Base-by-base conservation (phyloP, 2,329 filamentous ascomycete genomes). In the Neospermospora avenae region DNA sequence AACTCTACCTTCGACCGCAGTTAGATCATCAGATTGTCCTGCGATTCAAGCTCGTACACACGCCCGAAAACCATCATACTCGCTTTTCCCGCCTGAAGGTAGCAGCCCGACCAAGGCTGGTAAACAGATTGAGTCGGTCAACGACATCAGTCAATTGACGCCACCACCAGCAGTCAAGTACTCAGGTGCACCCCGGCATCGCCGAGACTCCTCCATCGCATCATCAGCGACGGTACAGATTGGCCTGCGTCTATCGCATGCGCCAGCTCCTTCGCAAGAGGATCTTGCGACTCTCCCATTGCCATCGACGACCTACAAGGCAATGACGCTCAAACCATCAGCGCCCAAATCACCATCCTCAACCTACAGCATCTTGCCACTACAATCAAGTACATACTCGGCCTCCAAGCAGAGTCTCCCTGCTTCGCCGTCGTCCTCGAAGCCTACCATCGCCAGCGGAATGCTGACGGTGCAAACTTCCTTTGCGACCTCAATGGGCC, bases 201-300 rank as follows among this genome's bases (percentile, higher is more conserved):
- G 77, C 18, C 80, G 86, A 46, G 78, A 84, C 60, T 85, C 84
- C 4, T 90, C 87, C 0, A 77, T 85, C 44, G 78, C 78, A 16
- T 89, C 87, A 46, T 83, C 83, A 10, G 86, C 86, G 24, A 90
- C 86, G 0, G 86, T 90, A 11, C 86, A 89, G 69, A 90, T 90
- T 55, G 87, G 87, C 1, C 77, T 90, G 16, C 82, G 87, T 11
- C 77, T 90, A 58, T 90, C 87, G 80, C 57, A 78, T 82, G 34
- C 71, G 55, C 62, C 73, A 59, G 53, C 71, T 16, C 51, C 59
- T 20, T 57, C 64, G 16, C 51, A 58, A 55, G 60, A 63, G 28
- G 57, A 61, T 37, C 25, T 61, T 1, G 49, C 59, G 2, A 44
- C 37, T 5, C 55, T 65, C 8, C 61, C 72, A 67, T 46, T 69